Evolutionary conservation across 495 filamentous ascomycete genomes (phyloP).

Genomic region (Chaetomium cochliodes): DNA sequence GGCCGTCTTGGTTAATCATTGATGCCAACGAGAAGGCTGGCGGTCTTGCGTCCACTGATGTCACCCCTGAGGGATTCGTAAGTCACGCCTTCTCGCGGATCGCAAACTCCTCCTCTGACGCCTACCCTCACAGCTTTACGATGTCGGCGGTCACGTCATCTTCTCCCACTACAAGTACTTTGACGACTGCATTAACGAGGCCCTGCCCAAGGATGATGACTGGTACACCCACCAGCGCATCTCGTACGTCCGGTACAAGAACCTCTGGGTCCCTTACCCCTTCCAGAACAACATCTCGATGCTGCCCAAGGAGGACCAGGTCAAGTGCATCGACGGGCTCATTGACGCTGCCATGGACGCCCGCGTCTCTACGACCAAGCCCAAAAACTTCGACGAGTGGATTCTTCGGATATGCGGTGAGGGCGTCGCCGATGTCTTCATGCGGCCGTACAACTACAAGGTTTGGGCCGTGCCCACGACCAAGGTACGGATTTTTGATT

Average conservation of each 20-base stretch:
- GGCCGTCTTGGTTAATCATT: constrained; percentile 92
- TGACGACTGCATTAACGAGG: constrained; percentile 97
- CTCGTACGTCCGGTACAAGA: constrained; percentile 97
- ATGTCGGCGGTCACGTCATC: constrained; percentile 98
- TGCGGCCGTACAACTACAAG: constrained; percentile 99
- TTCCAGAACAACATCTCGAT: constrained; percentile 99
- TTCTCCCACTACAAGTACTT: constrained; percentile 99
- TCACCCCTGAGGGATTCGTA: constrained; percentile 96
- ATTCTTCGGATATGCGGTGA: constrained; percentile 88
- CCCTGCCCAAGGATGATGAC: constrained; percentile 86
- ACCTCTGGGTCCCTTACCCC: constrained; percentile 94
- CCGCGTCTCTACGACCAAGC: constrained; percentile 84
- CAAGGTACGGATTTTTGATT: constrained; percentile 62
- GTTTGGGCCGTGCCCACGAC: constrained; percentile 99
- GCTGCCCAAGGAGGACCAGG: constrained; percentile 95
- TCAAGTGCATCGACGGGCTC: constrained; percentile 92
- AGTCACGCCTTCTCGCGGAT: constrained; percentile 42
- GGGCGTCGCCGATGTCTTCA: constrained; percentile 94
- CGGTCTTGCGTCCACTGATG: constrained; percentile 94
- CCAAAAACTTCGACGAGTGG: constrained; percentile 97
- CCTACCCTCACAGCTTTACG: constrained; percentile 73
- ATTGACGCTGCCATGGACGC: constrained; percentile 90
- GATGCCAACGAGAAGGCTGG: constrained; percentile 92
- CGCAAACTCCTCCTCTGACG: constrained; percentile 2
- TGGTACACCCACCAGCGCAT: constrained; percentile 98